Base-by-base conservation (phyloP, 139 green algal genomes). In the Ulvella scutata region DNA sequence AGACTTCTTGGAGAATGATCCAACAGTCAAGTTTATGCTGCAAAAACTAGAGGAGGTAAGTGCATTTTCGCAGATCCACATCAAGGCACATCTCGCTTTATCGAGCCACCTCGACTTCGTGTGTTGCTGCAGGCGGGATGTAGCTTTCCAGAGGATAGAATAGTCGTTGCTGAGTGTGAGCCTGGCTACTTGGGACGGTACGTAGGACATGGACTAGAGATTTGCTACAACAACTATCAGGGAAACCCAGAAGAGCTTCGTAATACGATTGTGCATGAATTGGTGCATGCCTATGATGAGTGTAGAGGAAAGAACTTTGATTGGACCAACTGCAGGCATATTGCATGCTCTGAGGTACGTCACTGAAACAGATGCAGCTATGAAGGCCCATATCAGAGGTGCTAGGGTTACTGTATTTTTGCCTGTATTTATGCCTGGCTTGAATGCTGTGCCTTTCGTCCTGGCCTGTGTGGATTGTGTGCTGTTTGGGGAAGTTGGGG, bases 161-260 rank as follows among this genome's bases (percentile, higher is more conserved):
- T 67, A 26, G 17, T 67, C 51, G 51, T 67, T 9, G 51, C 51
- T 67, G 51, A 67, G 20, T 67, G 51, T 67, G 51, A 67, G 51
- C 51, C 51, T 31, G 51, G 51, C 51, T 67, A 67, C 20, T 26
- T 67, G 51, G 51, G 51, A 6, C 10, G 51, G 51, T 67, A 67
- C 51, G 7, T 67, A 26, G n/a, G 51, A 10, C 51, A 67, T 29
- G 51, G 33, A 23, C 51, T 67, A 29, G 51, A 67, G 51, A n/a
- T 67, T n/a, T 67, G 51, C 51, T 26, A 67, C 51, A 67, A 67
- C 20, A 67, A 67, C 51, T 67, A 36, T 67, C 51, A 67, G 33
- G 51, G 51, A 6, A 26, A 67, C 20, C 4, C 51, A 6, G 33
- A n/a, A 67, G 51, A 67, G 20, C 51, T 67, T n/a, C 10, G 20